Conservation (phyloP, 305 asterid genomes). For the Rubia peregrina region DNA sequence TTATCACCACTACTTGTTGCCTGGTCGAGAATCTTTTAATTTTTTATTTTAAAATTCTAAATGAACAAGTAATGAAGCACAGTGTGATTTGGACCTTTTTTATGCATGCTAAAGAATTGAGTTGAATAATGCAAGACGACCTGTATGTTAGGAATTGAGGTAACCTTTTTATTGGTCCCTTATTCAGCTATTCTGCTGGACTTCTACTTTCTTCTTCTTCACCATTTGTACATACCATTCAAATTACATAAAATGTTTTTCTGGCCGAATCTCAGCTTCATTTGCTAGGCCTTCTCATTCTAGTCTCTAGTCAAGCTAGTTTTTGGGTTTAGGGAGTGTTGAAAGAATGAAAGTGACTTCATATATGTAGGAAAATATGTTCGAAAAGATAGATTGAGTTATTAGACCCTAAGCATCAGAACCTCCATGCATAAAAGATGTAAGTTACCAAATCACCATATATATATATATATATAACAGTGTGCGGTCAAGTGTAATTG, state of each 20-base stretch:
- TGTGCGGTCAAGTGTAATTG: neutral
- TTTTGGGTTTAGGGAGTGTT: neutral
- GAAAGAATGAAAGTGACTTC: neutral
- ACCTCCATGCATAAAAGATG: neutral
- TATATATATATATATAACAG: too few species aligned
- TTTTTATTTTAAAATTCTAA: neutral
- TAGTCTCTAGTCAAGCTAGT: neutral
- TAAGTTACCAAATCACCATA: neutral
- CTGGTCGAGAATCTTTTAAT: neutral
- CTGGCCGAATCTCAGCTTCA: neutral
- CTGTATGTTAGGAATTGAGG: neutral
- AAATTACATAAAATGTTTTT: neutral
- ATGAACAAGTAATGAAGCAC: neutral
- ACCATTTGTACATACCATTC: neutral
- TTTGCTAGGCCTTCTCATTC: neutral
- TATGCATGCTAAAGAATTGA: neutral
- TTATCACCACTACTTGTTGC: neutral
- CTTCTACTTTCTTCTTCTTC: neutral
- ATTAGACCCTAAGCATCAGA: neutral
- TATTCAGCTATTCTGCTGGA: neutral
- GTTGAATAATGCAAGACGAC: neutral
- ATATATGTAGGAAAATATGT: neutral
- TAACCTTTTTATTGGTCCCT: neutral
- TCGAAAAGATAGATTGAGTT: neutral
- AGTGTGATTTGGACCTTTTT: neutral